Evolutionary conservation across 1,284 basidiomycete genomes (phyloP), one percentile per base, ranked within the genome.

Genomic region (Peniophora sp.): DNA sequence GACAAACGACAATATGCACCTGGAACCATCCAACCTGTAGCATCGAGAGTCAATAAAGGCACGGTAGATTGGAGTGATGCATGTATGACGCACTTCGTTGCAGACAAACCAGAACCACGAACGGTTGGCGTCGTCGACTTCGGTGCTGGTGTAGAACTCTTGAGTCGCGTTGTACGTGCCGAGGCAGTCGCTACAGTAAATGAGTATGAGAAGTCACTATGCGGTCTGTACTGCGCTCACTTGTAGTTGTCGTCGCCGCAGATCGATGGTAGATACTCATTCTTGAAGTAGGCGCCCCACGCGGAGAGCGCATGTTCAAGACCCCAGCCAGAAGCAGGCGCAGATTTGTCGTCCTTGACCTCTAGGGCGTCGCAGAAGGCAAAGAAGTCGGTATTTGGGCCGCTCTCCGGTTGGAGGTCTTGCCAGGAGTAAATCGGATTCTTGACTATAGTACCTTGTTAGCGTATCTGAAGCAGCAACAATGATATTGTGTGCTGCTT

Each of bases 341-440:
- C 83, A 47, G 56, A 74, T 2, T 73, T 67, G 3, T 81, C 82
- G 52, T 83, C 58, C n/a, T 41, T 41, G 23, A 85, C 81, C 62
- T 88, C 85, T 0, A 88, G 67, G 0, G 83, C 82, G 58, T 88
- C 84, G 54, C 85, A 88, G 64, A 87, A 88, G 15, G 73, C 47
- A 64, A 72, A 82, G 66, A 88, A 88, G 24, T 64, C 55, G 3
- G 61, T 56, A 6, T 64, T 68, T 3, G 68, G 60, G 2, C 68
- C 69, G 0, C 68, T 65, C 3, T 68, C 70, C 1, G 77, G 75
- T 47, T 76, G 74, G 8, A 84, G 62, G 17, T 64, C 65, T 58
- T 85, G 83, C 82, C 83, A 86, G 53, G 60, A 73, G 63, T 56
- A 74, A 54, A 67, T 67, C 60, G 67, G 83, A 68, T 77, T 73